Evolutionary conservation across 2,329 filamentous ascomycete genomes (phyloP), one percentile per base, ranked within the genome.

Genomic region (Fusarium irregulare): DNA sequence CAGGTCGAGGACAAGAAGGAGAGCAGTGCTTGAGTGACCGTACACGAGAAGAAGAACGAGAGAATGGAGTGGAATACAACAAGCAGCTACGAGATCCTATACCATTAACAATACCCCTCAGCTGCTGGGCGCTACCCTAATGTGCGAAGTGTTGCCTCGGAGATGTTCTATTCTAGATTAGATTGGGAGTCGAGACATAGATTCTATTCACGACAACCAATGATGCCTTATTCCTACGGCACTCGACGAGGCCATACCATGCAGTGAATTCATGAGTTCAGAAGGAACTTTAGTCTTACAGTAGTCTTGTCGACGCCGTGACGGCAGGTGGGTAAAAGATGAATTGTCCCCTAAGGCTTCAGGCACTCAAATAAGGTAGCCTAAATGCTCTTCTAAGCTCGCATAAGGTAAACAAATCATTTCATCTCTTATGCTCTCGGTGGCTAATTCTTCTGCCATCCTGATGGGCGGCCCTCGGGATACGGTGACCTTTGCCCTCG

Each of bases 81-180:
- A 61, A 68, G 23, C 23, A 58, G 59, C 28, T 23, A 30, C 56
- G 64, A 40, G 56, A 68, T 70, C 63, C 58, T 47, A 65, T 71
- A 49, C 48, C 37, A 49, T 45, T 46, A 62, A 58, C 34, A 71
- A 71, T 71, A 71, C 64, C 64, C 67, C 68, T 62, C 41, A 53
- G 45, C 68, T 69, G 46, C 55, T 49, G 20, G 10, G 32, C 67
- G 50, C 40, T 44, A 48, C 47, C 40, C 44, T 34, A 20, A 45
- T 27, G 48, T 41, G 55, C 41, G 13, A 41, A 61, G 57, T 37
- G 50, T 53, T 44, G 14, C 51, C 62, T 55, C 60, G 61, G 45
- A 69, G 23, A 65, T 30, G 8, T 58, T 57, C 55, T 66, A 53
- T 66, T 60, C 46, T 63, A 59, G 49, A 56, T 51, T 59, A 69